Conservation (phyloP, 192 early-diverging fungal species). For the Dispira simplex region DNA sequence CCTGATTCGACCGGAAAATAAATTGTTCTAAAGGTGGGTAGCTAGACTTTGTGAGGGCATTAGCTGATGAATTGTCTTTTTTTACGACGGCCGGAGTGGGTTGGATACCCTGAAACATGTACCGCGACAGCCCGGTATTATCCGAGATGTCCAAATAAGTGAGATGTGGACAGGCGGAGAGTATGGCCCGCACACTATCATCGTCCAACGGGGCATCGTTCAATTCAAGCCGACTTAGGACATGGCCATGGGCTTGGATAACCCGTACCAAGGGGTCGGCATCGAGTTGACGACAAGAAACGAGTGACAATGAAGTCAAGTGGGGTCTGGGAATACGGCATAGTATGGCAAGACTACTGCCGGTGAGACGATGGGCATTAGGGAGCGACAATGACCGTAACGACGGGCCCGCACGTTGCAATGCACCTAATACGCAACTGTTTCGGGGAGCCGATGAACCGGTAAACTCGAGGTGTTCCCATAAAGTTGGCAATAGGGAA, state of each 20-base stretch:
- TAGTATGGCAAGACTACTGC: not conserved
- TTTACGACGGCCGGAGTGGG: not conserved
- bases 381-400: not conserved
- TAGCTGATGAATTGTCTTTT: not conserved
- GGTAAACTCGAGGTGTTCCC: not conserved
- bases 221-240: not conserved
- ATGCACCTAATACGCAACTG: not conserved
- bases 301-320: not conserved
- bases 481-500: not conserved
- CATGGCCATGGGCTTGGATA: not conserved
- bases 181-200: not conserved
- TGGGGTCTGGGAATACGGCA: not conserved
- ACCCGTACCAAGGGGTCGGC: not conserved
- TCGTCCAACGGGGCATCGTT: not conserved
- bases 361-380: not conserved
- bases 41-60: not conserved
- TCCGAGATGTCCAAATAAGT: not conserved
- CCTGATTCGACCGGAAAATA: not conserved
- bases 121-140: constrained; percentile 3
- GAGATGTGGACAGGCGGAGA: not conserved
- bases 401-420: not conserved
- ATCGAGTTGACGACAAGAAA: not conserved
- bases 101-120: constrained; percentile 1
- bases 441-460: not conserved
- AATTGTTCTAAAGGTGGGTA: not conserved